These are phyloP conservation scores for Poa annua DNA, from an alignment of 176 grass and related monocot genomes.

Conservation along the genomic window DNA sequence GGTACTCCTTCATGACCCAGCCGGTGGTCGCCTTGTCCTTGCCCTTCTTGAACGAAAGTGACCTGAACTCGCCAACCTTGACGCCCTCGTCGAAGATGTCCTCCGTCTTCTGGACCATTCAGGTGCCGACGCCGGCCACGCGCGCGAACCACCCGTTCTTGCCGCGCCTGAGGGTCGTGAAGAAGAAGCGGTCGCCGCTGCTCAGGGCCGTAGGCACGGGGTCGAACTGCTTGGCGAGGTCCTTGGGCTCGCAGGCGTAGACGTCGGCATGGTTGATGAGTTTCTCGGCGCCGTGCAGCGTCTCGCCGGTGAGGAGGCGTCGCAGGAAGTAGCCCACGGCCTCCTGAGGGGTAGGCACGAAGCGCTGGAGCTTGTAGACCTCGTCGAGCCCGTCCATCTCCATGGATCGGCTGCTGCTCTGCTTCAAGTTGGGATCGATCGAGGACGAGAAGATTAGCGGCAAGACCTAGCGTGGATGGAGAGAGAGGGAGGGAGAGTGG, in stretches of 20 bases:
- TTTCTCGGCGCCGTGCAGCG: neutral
- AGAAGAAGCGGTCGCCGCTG: conserved; percentile 30
- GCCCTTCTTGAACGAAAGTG: conserved; percentile 16
- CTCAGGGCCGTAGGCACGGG: neutral
- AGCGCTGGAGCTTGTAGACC: neutral
- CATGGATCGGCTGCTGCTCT: too few relatives aligned
- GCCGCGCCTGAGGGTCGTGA: neutral
- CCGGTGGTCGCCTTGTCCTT: neutral
- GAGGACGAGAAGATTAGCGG: too few relatives aligned
- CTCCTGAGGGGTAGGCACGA: neutral
- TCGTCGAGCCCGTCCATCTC: too few relatives aligned
- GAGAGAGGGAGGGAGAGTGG: too few relatives aligned
- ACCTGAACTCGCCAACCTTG: neutral
- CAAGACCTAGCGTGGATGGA: too few relatives aligned
- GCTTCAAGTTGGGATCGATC: too few relatives aligned
- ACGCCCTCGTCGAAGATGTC: neutral
- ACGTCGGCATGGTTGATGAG: neutral
- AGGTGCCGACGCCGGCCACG: neutral
- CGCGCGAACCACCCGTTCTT: conserved; percentile 1
- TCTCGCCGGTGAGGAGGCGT: neutral
- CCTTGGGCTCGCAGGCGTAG: conserved; percentile 8
- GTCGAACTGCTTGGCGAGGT: neutral
- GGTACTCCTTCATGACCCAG: conserved; percentile 33
- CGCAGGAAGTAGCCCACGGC: neutral
- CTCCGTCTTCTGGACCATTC: neutral